Conservation (phyloP, 164 flowering plant species). For the Liquidambar formosana region DNA sequence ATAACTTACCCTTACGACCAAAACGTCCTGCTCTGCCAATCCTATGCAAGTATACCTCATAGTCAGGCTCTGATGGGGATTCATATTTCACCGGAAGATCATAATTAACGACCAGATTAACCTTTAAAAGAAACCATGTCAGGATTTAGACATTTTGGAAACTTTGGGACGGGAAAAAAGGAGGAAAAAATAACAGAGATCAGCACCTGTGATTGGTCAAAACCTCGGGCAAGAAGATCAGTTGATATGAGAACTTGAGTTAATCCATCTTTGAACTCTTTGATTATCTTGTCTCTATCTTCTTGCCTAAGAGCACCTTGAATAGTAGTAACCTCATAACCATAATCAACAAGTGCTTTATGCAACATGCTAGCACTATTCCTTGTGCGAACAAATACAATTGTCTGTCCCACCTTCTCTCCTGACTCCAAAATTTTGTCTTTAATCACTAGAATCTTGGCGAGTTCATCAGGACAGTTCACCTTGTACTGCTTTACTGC, state of each 20-base stretch:
- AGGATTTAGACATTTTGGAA: not conserved
- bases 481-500: conserved; percentile 91
- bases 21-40: conserved; percentile 96
- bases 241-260: conserved; percentile 93
- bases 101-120: conserved; percentile 76
- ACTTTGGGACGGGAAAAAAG: not conserved
- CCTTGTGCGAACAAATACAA: conserved; percentile 75
- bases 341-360: conserved; percentile 42
- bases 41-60: conserved; percentile 89
- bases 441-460: conserved; percentile 64
- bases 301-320: conserved; percentile 70
- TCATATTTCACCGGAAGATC: conserved; percentile 63
- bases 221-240: conserved; percentile 93
- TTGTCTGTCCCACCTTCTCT: conserved; percentile 83
- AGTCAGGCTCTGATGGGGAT: conserved; percentile 59
- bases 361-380: conserved; percentile 64
- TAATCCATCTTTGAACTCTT: conserved; percentile 85
- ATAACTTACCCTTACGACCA: conserved; percentile 84
- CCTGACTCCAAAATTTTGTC: conserved; percentile 76
- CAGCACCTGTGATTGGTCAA: conserved; percentile 87
- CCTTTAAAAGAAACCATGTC: conserved; percentile 43
- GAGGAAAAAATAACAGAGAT: not conserved
- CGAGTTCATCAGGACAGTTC: conserved; percentile 67
- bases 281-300: conserved; percentile 79
- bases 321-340: conserved; percentile 80